Evolutionary conservation across 1,284 basidiomycete genomes (phyloP), one percentile per base, ranked within the genome.

Genomic region (Prillingera fragicola): DNA sequence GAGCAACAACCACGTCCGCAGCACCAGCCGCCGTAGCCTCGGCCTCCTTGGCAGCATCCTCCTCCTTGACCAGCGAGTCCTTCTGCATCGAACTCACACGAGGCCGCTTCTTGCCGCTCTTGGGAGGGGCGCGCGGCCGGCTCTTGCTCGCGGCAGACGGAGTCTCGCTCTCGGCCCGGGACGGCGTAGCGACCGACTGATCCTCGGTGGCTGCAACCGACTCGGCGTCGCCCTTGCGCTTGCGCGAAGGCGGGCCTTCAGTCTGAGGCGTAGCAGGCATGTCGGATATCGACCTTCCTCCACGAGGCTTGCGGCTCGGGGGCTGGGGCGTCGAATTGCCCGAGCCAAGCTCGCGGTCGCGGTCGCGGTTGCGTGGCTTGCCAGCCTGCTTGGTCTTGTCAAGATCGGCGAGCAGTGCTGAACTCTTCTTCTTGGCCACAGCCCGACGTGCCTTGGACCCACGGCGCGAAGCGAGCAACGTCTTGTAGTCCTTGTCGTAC

Each of bases 401-500:
- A 32, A 70, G 54, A 54, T 67, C 59, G 7, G 60, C 54, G 31
- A 72, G 48, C 8, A 70, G 45, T 10, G 62, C 60, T 13, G 65
- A 59, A 18, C 53, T 55, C 52, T 70, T 70, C 50, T 61, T 67
- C 54, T 59, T 58, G 19, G 57, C 57, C 9, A 62, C 45, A 9
- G 80, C 80, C 73, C 74, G 78, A 74, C 35, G 78, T 71, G 35
- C 79, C 38, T 51, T 50, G 36, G 42, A 41, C 72, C 82, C 83
- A 78, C 53, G 65, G 46, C 69, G 74, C 73, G 53, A 69, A 60
- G 52, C 75, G 65, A 56, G 58, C 40, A 70, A 62, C 14, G 67
- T 56, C 39, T 87, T 82, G 73, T 91, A 94, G 70, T 92, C 85
- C 62, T 90, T 83, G 57, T 77, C 78, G 72, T 94, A 89, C 77